phyloP scores from a whole-genome alignment of 768 basidiomycete genomes.

The Rhizopogon vulgaris region DNA sequence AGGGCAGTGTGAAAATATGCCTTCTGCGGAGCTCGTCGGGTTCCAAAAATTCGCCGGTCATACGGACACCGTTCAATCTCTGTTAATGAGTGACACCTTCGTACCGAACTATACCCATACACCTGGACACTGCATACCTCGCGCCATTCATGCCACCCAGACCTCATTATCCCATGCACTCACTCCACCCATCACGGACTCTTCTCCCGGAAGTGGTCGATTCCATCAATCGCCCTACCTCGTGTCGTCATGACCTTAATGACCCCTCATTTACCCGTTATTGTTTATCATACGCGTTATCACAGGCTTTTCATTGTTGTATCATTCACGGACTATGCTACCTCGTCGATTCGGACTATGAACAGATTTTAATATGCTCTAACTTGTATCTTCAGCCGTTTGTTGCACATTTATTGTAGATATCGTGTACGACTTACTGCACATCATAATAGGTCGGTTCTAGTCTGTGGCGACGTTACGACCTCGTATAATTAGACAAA shows the following conservation, averaged over 20 bases:
- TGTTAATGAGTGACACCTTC: slow-evolving; percentile 20
- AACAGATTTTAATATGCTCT: slow-evolving; percentile 16
- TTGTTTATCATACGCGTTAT: slow-evolving; percentile 9
- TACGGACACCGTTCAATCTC: slow-evolving; percentile 23
- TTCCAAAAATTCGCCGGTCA: slow-evolving; percentile 37
- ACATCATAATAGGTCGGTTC: slow-evolving; percentile 17
- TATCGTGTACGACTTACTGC: slow-evolving; percentile 22
- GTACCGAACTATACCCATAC: slow-evolving; percentile 26
- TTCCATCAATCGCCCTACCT: slow-evolving; percentile 24
- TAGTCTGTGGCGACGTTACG: slow-evolving; percentile 23
- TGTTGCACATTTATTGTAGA: slow-evolving; percentile 25
- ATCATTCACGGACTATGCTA: slow-evolving; percentile 2
- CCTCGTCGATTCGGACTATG: slow-evolving; percentile 1
- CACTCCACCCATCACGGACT: slow-evolving; percentile 29
- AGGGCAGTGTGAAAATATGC: slow-evolving; percentile 40
- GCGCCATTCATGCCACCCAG: slow-evolving; percentile 24
- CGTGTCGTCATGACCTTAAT: slow-evolving; percentile 29
- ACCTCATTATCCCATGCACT: slow-evolving; percentile 39
- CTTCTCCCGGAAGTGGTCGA: slow-evolving; percentile 15
- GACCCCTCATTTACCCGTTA: slow-evolving; percentile 15
- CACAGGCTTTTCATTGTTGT: slow-evolving; percentile 2
- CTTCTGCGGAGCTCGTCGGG: slow-evolving; percentile 55
- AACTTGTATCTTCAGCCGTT: slow-evolving; percentile 16
- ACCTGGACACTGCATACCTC: slow-evolving; percentile 30
- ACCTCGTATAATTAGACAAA: slow-evolving; percentile 41